These are phyloP conservation scores for Chrysanthemum lavandulifolium DNA, from an alignment of 129 eudicot genomes.

Conservation along the genomic window DNA sequence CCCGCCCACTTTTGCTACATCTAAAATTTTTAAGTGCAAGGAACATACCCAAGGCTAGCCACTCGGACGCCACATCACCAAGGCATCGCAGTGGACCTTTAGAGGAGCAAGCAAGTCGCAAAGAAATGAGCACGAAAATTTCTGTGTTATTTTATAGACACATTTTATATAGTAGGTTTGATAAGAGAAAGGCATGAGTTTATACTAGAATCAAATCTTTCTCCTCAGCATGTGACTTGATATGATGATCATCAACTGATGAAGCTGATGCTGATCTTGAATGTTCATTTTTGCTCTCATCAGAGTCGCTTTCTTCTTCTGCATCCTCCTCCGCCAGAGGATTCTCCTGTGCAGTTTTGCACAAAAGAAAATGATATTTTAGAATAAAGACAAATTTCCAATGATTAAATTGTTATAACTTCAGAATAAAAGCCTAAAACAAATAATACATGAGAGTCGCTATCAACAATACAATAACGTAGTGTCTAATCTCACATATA, in stretches of 20 bases:
- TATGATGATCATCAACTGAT: conserved; percentile 42
- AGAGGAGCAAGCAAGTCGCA: conserved; percentile 88
- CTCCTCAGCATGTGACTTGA: conserved; percentile 51
- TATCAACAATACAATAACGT: not conserved
- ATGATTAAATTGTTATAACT: conserved; percentile 9
- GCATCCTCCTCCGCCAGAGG: conserved; percentile 37
- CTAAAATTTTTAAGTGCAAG: conserved; percentile 8
- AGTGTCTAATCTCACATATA: not conserved
- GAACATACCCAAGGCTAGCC: conserved; percentile 65
- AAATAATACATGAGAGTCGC: not conserved
- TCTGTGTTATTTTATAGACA: conserved; percentile 13
- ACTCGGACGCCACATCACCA: conserved; percentile 89
- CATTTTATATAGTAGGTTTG: not conserved
- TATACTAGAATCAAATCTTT: conserved; percentile 74
- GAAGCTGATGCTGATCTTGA: conserved; percentile 48
- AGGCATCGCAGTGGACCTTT: conserved; percentile 81
- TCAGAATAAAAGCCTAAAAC: not conserved
- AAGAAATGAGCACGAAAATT: conserved; percentile 79
- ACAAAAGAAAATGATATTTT: conserved; percentile 2
- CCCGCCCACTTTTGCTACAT: conserved; percentile 16
- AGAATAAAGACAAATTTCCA: not conserved
- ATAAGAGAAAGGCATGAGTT: conserved; percentile 8
- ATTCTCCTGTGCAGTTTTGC: conserved; percentile 42
- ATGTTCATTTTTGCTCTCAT: conserved; percentile 37
- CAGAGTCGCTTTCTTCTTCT: conserved; percentile 49